Conservation (phyloP, 2,329 filamentous ascomycete species). For the Colletotrichum salicis region DNA sequence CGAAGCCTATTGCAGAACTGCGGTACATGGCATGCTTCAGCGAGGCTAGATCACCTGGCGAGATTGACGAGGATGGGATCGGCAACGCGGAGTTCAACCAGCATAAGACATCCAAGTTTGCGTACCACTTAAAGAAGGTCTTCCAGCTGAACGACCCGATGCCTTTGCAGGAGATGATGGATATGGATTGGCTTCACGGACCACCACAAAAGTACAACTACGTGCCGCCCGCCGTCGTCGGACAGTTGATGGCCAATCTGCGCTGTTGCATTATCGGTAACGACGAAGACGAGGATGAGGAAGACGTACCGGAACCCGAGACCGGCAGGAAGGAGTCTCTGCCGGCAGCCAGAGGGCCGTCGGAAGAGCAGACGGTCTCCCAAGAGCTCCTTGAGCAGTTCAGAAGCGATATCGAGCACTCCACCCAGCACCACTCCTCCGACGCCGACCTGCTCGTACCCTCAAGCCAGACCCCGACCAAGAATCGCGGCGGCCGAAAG, state of each 20-base stretch:
- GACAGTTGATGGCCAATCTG: constrained; percentile 68
- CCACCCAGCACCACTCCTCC: constrained; percentile 45
- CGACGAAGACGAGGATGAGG: constrained; percentile 38
- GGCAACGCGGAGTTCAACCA: constrained; percentile 65
- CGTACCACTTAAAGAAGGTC: constrained; percentile 65
- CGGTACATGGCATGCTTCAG: constrained; percentile 69
- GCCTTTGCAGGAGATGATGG: constrained; percentile 60
- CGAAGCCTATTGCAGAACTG: constrained; percentile 56
- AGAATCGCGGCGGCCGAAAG: not conserved
- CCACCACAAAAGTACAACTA: constrained; percentile 63
- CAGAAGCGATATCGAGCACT: constrained; percentile 51
- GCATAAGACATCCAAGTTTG: constrained; percentile 53
- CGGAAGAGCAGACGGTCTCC: constrained; percentile 50
- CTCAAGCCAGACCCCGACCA: constrained; percentile 41
- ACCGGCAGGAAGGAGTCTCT: constrained; percentile 14
- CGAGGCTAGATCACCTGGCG: constrained; percentile 55
- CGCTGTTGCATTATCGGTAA: constrained; percentile 59
- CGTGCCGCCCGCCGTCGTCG: constrained; percentile 66
- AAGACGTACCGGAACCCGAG: constrained; percentile 16
- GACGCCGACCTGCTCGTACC: constrained; percentile 45
- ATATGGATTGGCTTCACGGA: constrained; percentile 64
- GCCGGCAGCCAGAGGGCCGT: constrained; percentile 20
- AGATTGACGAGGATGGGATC: constrained; percentile 57
- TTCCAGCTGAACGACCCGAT: constrained; percentile 73
- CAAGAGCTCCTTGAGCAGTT: constrained; percentile 65